phyloP scores from a whole-genome alignment of 129 eudicot species.

The Flaveria bidentis region DNA sequence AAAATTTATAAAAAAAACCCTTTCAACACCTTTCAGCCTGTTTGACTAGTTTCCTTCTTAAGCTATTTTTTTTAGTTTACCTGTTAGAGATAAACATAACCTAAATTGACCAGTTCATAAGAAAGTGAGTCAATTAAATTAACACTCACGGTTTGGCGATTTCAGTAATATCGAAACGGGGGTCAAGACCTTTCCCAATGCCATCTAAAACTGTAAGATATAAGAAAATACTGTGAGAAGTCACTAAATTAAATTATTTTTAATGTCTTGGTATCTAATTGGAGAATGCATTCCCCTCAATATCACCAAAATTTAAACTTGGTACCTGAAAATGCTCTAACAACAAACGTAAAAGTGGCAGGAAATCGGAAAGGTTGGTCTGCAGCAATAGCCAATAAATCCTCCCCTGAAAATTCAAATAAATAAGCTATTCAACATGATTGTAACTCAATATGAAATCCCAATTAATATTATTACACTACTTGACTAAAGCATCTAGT shows the following conservation, averaged over 20 bases:
- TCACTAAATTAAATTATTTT: neutral
- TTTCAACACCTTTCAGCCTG: neutral
- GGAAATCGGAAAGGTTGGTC: constrained; percentile 93
- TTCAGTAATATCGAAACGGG: constrained; percentile 98
- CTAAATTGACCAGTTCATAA: neutral
- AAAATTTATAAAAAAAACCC: neutral
- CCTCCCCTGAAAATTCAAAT: constrained; percentile 65
- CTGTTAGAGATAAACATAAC: neutral
- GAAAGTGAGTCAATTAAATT: neutral
- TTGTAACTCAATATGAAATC: neutral
- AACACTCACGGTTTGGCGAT: constrained; percentile 95
- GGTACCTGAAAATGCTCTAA: constrained; percentile 90
- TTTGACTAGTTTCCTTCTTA: neutral
- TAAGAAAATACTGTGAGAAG: constrained; percentile 19
- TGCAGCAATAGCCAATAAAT: constrained; percentile 80
- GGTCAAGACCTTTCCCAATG: constrained; percentile 98
- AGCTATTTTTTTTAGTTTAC: neutral
- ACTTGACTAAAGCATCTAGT: neutral
- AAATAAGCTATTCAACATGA: constrained; percentile 1
- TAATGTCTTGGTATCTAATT: neutral
- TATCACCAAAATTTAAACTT: neutral
- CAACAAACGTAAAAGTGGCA: constrained; percentile 91
- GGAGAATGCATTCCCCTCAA: constrained; percentile 2
- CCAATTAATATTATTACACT: neutral
- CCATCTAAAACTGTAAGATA: constrained; percentile 80